Conservation (phyloP, 305 asterid species). For the Fraxinus velutina region DNA sequence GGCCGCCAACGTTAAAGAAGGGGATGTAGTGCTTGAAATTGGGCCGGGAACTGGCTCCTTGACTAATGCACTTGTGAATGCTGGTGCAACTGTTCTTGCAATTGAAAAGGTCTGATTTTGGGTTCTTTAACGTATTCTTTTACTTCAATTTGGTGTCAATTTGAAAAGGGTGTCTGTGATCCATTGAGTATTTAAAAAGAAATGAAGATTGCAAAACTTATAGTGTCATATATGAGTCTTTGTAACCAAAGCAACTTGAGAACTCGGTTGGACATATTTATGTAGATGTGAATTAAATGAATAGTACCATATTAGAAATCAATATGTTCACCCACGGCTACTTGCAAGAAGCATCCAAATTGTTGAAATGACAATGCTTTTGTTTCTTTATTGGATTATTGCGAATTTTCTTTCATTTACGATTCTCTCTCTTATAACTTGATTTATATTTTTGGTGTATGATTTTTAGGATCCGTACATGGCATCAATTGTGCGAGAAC, state of each 20-base stretch:
- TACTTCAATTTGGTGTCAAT: background rate
- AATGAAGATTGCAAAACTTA: background rate
- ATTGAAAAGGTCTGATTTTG: constrained; percentile 71
- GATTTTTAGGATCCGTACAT: constrained; percentile 74
- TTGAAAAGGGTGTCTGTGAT: constrained; percentile 11
- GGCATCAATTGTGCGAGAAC: constrained; percentile 76
- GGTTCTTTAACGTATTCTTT: background rate
- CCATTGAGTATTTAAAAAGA: constrained; percentile 2
- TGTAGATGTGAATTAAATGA: background rate
- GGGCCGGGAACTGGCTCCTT: constrained; percentile 99
- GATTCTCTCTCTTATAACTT: constrained; percentile 14
- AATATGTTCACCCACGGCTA: background rate
- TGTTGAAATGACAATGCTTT: constrained; percentile 11
- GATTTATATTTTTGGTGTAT: constrained; percentile 6
- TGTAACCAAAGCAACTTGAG: background rate
- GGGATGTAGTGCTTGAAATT: constrained; percentile 84
- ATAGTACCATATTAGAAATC: background rate
- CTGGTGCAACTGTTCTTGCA: constrained; percentile 91
- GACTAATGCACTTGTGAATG: constrained; percentile 70
- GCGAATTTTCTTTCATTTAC: background rate
- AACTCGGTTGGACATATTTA: background rate
- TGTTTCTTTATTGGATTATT: background rate
- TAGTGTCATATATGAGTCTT: background rate
- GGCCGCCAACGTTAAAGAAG: constrained; percentile 71
- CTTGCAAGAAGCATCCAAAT: background rate